Evolutionary conservation across 805 yeast genomes (phyloP).

Genomic region (Kodamaea laetipori): DNA sequence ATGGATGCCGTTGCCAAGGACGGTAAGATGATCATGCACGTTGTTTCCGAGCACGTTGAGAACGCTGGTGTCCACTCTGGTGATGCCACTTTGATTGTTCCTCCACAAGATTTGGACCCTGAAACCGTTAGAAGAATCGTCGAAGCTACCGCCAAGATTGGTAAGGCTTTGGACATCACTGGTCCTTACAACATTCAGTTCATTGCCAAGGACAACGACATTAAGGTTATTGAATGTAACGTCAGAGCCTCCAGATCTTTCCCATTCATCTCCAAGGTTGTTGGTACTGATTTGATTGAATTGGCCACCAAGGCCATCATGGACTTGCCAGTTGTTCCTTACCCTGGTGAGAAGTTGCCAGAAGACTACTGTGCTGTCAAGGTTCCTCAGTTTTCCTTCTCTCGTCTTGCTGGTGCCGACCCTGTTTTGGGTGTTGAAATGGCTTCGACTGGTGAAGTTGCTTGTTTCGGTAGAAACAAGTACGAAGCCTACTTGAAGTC

Average conservation of each 20-base stretch:
- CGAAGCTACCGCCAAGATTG: conserved; percentile 94
- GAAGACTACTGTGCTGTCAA: conserved; percentile 93
- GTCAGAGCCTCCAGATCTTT: conserved; percentile 99
- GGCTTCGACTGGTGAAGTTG: conserved; percentile 99
- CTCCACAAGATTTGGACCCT: conserved; percentile 92
- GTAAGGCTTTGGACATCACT: conserved; percentile 89
- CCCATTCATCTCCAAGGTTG: conserved; percentile 97
- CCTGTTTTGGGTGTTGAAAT: conserved; percentile 97
- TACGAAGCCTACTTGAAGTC: conserved; percentile 97
- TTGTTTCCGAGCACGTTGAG: conserved; percentile 97
- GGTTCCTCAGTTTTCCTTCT: conserved; percentile 97
- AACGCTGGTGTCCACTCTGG: conserved; percentile 99
- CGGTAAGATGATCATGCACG: conserved; percentile 95
- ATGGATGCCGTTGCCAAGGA: conserved; percentile 98
- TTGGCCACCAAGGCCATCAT: conserved; percentile 95
- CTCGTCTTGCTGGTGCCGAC: conserved; percentile 96
- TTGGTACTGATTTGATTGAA: conserved; percentile 94
- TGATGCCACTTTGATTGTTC: conserved; percentile 96
- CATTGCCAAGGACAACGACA: conserved; percentile 92
- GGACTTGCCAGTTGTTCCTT: conserved; percentile 85
- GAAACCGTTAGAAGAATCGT: conserved; percentile 91
- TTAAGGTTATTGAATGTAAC: conserved; percentile 97
- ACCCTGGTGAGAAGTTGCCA: conserved; percentile 87
- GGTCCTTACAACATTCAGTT: conserved; percentile 98
- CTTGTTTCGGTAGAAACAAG: conserved; percentile 93